phyloP scores from a whole-genome alignment of 441 rosid genomes.

The Erysimum cheiri region DNA sequence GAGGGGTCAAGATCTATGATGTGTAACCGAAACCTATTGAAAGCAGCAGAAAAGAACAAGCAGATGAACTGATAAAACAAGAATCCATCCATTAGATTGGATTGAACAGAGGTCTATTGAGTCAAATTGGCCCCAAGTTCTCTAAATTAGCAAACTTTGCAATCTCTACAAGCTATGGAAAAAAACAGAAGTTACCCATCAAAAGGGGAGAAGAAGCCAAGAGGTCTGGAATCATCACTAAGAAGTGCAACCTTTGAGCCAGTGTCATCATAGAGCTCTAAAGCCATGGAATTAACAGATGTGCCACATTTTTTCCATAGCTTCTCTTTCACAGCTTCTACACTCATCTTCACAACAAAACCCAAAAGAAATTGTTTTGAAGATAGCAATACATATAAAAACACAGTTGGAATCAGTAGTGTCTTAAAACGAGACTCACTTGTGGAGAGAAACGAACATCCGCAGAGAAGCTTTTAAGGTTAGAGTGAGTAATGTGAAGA shows the following conservation, averaged over 20 bases:
- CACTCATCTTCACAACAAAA: constrained; percentile 50
- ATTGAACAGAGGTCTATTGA: background rate
- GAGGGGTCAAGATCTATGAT: constrained; percentile 89
- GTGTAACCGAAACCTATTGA: constrained; percentile 71
- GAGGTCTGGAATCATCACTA: constrained; percentile 61
- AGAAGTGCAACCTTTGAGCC: constrained; percentile 64
- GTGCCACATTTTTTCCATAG: constrained; percentile 94
- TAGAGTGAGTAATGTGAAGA: constrained; percentile 79
- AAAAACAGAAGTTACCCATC: constrained; percentile 60
- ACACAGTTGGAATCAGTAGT: background rate
- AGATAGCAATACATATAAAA: background rate
- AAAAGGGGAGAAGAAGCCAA: constrained; percentile 81
- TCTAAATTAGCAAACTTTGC: constrained; percentile 10
- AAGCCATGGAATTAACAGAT: constrained; percentile 69
- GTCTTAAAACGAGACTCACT: constrained; percentile 45
- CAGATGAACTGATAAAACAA: constrained; percentile 16
- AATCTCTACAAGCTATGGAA: background rate
- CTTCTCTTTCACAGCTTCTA: constrained; percentile 92
- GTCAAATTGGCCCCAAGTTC: constrained; percentile 18
- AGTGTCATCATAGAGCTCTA: constrained; percentile 84
- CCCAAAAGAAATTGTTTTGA: background rate
- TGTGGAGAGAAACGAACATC: constrained; percentile 81
- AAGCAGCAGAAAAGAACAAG: constrained; percentile 25
- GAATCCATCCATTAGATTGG: constrained; percentile 15
- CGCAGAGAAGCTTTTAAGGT: constrained; percentile 75